Conservation (phyloP, 441 rosid species). For the Croton setiger region DNA sequence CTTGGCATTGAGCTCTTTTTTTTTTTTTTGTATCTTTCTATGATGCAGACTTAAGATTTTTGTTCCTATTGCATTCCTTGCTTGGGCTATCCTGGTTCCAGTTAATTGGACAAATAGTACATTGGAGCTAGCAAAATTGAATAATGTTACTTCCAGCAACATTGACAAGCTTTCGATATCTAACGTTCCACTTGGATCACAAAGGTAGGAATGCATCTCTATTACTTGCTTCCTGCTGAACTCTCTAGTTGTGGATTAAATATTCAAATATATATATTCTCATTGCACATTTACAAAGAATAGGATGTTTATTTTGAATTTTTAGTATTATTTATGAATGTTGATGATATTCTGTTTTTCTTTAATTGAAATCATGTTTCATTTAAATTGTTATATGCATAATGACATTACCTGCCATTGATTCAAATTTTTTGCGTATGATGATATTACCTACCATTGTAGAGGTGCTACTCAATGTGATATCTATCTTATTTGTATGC, state of each 20-base stretch:
- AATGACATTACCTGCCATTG: too few relatives aligned
- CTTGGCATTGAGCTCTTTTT: not conserved
- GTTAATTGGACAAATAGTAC: slow-evolving; percentile 61
- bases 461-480: not conserved
- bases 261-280: not conserved
- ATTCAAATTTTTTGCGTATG: not conserved
- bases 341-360: not conserved
- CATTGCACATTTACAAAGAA: not conserved
- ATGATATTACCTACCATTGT: not conserved
- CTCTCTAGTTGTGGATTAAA: not conserved
- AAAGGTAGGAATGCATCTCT: slow-evolving; percentile 40
- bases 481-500: not conserved
- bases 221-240: too few relatives aligned
- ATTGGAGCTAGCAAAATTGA: slow-evolving; percentile 29
- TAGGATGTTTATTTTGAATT: not conserved
- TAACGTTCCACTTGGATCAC: slow-evolving; percentile 56
- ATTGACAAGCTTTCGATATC: slow-evolving; percentile 93
- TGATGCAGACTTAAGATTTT: slow-evolving; percentile 82
- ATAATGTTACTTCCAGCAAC: slow-evolving; percentile 67
- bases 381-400: too few relatives aligned
- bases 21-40: not conserved
- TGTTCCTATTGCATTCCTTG: slow-evolving; percentile 72
- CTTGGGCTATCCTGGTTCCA: slow-evolving; percentile 82
- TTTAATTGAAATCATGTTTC: too few relatives aligned
- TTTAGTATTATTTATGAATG: not conserved